Percentiles rank a stretch among this genome's conserved stretches.
Conservation (phyloP, 495 filamentous ascomycete species). For the Neurospora pannonica region DNA sequence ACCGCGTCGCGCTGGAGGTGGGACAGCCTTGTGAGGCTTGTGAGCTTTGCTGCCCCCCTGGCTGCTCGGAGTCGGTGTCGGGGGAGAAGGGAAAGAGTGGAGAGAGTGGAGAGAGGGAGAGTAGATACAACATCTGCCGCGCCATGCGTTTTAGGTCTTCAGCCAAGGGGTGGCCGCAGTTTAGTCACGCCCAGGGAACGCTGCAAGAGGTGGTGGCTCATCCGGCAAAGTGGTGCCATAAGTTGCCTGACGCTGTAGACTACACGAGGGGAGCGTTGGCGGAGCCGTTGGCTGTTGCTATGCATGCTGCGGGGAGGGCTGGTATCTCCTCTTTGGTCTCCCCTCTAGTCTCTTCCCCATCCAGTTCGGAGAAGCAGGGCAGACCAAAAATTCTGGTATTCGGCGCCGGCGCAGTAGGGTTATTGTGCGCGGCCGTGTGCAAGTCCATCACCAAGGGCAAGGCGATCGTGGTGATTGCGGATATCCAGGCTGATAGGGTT, state of each 20-base stretch:
- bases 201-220: conserved; percentile 72
- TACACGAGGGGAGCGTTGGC: conserved; percentile 63
- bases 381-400: conserved; percentile 63
- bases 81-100: too few species aligned
- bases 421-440: conserved; percentile 60
- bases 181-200: conserved; percentile 75
- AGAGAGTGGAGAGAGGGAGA: too few species aligned
- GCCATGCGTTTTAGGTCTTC: conserved; percentile 68
- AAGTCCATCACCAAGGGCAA: conserved; percentile 26
- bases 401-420: conserved; percentile 72
- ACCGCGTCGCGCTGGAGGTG: conserved; percentile 75
- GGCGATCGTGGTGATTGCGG: conserved; percentile 56
- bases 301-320: conserved; percentile 63
- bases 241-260: conserved; percentile 55
- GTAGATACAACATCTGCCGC: conserved; percentile 78
- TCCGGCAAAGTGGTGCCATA: conserved; percentile 58
- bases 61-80: too few species aligned
- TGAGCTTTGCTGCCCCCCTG: conserved; percentile 6
- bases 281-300: conserved; percentile 71
- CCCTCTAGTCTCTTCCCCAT: background rate
- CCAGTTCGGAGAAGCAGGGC: conserved; percentile 10
- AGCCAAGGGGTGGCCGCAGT: conserved; percentile 47
- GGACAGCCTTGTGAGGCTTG: conserved; percentile 71
- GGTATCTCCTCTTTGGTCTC: conserved; percentile 27
- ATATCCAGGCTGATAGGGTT: conserved; percentile 65